Base-by-base conservation (phyloP, 2,329 filamentous ascomycete species). In the Colletotrichum camelliae region DNA sequence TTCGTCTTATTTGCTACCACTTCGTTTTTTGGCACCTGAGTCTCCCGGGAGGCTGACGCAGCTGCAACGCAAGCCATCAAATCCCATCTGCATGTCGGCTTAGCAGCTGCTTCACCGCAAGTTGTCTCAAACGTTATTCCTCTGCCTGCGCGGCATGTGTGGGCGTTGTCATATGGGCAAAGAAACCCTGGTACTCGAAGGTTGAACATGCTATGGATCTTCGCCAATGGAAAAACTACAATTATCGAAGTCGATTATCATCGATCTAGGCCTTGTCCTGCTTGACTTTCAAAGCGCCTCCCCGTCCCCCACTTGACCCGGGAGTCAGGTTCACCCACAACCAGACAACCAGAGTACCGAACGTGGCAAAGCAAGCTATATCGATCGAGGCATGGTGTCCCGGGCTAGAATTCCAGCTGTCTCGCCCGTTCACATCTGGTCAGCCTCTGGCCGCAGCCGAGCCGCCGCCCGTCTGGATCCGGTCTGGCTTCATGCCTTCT, bases 381-480 rank as follows among this genome's bases (percentile, higher is more conserved):
- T 73, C 74, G 48, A 74, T 60, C n/a, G 27, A 48, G 48, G 16
- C 61, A 27, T 76, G 70, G 58, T 60, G 74, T 24, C 33, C 13
- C 21, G 29, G 35, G 48, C 70, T 69, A 69, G 58, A 65, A 55
- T 64, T 21, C 37, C 58, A 76, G 74, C 64, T 69, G 37, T 61
- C 39, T 65, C 31, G 58, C 33, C 24, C 29, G 67, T 70, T 68
- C 65, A 60, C 74, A 57, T 71, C 43, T 35, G 43, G 13, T 29
- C 43, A 61, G 58, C 35, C 48, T 74, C 48, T 52, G 48, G 48
- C 48, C 60, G 48, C 43, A 74, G 35, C 70, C 35, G 65, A 43
- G 58, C 58, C 57, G 64, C 70, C 55, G 62, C 60, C 33, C 29
- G 24, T 74, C 74, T 76, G 29, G 37, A 69, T 76, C 70, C 74